Evolutionary conservation across 2,329 filamentous ascomycete species (phyloP), one percentile per base, ranked within the genome.

Genomic region (Arachnomyces sp.): DNA sequence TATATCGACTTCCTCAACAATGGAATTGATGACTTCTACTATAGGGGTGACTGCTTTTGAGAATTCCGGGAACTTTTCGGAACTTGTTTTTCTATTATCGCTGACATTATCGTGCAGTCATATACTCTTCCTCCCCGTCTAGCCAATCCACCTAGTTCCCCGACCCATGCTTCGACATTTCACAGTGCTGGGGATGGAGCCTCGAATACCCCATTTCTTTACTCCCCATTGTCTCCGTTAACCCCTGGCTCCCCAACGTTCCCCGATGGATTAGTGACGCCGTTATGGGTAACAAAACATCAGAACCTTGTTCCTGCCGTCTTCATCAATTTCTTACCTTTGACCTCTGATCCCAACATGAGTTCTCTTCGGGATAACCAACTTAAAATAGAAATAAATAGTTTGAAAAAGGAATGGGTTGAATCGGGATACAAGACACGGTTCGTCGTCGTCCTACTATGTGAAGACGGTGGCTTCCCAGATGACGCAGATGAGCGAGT

Each of bases 171-270:
- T 74, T 43, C 72, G 13, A 68, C 72, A 34, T 66, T 73, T 40
- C 64, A 73, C 52, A 57, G 53, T 36, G 50, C 46, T 44, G 50
- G 50, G 25, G 71, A 75, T 37, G 54, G 63, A 3, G 65, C 72
- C 39, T 61, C 65, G 29, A 60, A 69, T 16, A 63, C 71, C 13
- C 66, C 73, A 44, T 68, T 80, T n/a, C 68, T 95, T 3, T 90
- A 96, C 62, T 96, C 92, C 9, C 86, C 89, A 1, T 80, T 95
- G 50, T 96, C 92, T 2, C 92, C 90, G 1, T 72, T 96, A 21
- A 92, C 85, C 30, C 88, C 89, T 3, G 75, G 75, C 6, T 95
- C 90, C 6, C 72, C 79, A 2, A 74, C 93, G 2, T 96, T 92
- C 57, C 89, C 90, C 6, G 92, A 96, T 64, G 92, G 90, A 3